Percentiles rank a stretch among this genome's conserved stretches.
phyloP scores from a whole-genome alignment of 2,329 filamentous ascomycete species.

The Colletotrichum kahawae region DNA sequence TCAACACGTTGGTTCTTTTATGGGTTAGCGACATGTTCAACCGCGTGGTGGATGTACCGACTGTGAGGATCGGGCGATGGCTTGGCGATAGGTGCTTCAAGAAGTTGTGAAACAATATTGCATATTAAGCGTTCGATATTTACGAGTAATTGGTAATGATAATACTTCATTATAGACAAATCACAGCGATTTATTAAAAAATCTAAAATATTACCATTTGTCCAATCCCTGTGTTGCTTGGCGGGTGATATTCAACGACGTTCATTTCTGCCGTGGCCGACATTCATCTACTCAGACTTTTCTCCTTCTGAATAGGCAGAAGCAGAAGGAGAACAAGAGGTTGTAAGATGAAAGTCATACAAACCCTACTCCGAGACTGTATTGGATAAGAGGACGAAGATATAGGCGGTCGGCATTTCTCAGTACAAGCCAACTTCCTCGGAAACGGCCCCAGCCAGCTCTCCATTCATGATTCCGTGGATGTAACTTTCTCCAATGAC shows the following conservation, averaged over 20 bases:
- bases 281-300: not conserved
- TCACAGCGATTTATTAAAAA: not conserved
- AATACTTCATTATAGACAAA: not conserved
- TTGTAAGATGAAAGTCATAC: no score
- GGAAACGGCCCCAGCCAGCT: not conserved
- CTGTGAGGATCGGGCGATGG: not conserved
- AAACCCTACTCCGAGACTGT: no score
- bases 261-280: not conserved
- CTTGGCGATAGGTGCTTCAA: not conserved
- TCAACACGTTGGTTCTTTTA: not conserved
- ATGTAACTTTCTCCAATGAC: not conserved
- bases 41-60: not conserved
- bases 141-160: not conserved
- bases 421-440: not conserved
- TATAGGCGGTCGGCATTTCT: not conserved
- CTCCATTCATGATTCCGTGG: conserved; percentile 4
- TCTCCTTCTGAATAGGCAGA: no score
- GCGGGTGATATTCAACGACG: not conserved
- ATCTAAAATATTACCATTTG: not conserved
- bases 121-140: not conserved
- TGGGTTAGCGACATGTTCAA: conserved; percentile 6
- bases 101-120: not conserved
- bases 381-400: no score
- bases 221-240: no score
- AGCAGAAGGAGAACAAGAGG: no score